phyloP scores from a whole-genome alignment of 345 rosid species.

The Aurinia saxatilis region DNA sequence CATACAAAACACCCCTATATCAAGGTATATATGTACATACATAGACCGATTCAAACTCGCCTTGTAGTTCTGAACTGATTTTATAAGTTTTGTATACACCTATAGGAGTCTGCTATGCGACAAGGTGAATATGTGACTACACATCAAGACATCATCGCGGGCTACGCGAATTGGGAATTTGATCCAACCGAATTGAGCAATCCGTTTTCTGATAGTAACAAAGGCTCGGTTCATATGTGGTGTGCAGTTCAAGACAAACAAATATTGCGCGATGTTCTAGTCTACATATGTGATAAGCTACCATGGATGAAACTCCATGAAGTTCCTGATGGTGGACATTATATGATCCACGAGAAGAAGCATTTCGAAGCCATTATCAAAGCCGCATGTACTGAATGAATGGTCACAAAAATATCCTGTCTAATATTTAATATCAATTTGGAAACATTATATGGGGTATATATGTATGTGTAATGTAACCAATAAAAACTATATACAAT shows the following conservation, averaged over 20 bases:
- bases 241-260: constrained; percentile 57
- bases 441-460: no score
- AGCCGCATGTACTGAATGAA: constrained; percentile 12
- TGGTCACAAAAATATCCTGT: no score
- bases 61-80: neutral
- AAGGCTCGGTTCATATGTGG: constrained; percentile 68
- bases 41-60: neutral
- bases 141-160: constrained; percentile 44
- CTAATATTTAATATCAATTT: no score
- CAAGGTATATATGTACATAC: constrained; percentile 49
- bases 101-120: constrained; percentile 45
- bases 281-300: constrained; percentile 45
- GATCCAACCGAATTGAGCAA: constrained; percentile 52
- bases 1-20: constrained; percentile 27
- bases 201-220: constrained; percentile 42
- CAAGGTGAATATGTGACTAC: constrained; percentile 64
- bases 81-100: neutral
- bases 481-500: no score
- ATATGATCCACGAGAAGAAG: constrained; percentile 27
- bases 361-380: constrained; percentile 22
- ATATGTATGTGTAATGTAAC: no score
- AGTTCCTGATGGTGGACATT: constrained; percentile 55
- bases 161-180: constrained; percentile 68
- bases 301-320: constrained; percentile 73
- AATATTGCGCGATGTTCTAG: constrained; percentile 37